Conservation (phyloP, 306 rosid genomes). For the Ormosia semicastrata region DNA sequence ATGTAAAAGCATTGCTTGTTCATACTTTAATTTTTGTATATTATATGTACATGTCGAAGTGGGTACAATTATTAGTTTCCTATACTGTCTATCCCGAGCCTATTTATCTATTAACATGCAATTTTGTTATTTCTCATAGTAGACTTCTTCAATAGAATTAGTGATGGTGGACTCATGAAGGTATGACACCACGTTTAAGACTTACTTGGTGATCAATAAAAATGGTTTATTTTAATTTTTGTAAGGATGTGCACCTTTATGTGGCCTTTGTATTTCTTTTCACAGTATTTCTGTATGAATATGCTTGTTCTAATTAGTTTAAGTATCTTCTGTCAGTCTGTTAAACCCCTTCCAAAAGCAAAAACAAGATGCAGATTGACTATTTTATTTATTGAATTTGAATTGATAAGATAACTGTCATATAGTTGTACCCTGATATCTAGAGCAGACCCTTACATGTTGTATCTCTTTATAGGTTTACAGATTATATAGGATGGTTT, state of each 20-base stretch:
- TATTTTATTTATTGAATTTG: neutral
- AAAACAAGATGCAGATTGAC: neutral
- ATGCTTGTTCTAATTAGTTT: neutral
- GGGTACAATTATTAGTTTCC: neutral
- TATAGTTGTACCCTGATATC: neutral
- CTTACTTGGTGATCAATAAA: neutral
- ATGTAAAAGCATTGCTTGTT: constrained; percentile 38
- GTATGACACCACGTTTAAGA: neutral
- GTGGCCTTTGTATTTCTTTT: neutral
- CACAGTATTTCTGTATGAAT: neutral
- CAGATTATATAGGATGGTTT: neutral
- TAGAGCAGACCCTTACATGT: neutral
- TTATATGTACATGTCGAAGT: neutral
- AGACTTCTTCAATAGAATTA: neutral
- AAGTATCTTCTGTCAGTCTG: neutral
- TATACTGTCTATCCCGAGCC: neutral
- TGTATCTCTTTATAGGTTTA: neutral
- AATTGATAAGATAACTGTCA: neutral
- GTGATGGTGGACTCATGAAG: constrained; percentile 2
- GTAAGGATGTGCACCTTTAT: neutral
- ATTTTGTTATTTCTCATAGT: neutral
- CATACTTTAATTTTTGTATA: constrained; percentile 12
- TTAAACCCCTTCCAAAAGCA: neutral
- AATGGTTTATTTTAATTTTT: neutral
- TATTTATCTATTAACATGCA: neutral